Evolutionary conservation across 257 asterid genomes (phyloP).

Genomic region (Penstemon eatonii): DNA sequence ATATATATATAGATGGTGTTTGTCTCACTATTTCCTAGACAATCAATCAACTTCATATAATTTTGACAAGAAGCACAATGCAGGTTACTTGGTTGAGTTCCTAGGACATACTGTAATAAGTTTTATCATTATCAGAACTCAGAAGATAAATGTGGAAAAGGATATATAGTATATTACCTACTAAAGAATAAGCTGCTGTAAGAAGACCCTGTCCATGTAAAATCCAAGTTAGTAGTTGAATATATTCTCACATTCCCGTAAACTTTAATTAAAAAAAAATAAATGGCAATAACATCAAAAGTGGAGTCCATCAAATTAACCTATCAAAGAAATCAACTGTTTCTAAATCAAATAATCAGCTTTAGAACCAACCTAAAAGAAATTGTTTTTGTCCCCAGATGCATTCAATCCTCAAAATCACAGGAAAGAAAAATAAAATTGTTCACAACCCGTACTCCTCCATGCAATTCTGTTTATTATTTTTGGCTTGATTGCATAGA

Average conservation of each 20-base stretch:
- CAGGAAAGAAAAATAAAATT: neutral
- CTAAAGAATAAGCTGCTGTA: slow-evolving; percentile 53
- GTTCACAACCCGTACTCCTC: neutral
- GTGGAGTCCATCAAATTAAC: slow-evolving; percentile 3
- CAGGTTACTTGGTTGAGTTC: neutral
- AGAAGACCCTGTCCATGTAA: slow-evolving; percentile 48
- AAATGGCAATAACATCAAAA: neutral
- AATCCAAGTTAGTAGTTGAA: slow-evolving; percentile 22
- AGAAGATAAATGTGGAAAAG: slow-evolving; percentile 9
- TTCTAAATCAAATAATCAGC: neutral
- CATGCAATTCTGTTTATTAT: neutral
- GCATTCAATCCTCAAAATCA: slow-evolving; percentile 12
- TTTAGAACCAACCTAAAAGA: neutral
- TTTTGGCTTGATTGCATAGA: neutral
- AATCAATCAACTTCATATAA: too few species aligned
- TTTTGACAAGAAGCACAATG: too few species aligned
- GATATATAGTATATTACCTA: slow-evolving; percentile 42
- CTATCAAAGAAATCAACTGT: neutral
- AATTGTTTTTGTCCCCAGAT: neutral
- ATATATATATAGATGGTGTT: too few species aligned
- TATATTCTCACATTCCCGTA: slow-evolving; percentile 7
- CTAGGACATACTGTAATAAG: neutral
- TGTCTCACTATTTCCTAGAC: too few species aligned
- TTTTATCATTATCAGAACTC: neutral
- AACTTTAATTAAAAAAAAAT: neutral